These are phyloP conservation scores for Forsythia viridissima DNA, from an alignment of 257 asterid species.

Conservation along the genomic window DNA sequence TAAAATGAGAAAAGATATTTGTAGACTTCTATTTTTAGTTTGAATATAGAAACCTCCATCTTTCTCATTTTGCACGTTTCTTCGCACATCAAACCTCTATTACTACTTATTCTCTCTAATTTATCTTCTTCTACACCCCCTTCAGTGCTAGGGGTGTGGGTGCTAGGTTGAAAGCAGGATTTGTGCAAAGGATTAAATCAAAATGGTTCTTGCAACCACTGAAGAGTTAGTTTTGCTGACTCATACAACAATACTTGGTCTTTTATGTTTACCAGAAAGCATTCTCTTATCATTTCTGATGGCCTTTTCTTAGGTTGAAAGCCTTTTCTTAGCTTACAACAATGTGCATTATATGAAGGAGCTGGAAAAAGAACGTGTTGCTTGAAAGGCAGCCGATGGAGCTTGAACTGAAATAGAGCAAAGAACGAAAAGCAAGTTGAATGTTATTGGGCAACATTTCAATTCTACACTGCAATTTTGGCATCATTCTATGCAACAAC, in stretches of 20 bases:
- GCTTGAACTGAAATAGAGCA: too few species aligned
- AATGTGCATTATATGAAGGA: too few species aligned
- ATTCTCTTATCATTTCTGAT: too few species aligned
- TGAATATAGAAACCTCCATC: neutral
- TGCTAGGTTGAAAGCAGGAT: neutral
- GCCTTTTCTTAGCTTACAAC: too few species aligned
- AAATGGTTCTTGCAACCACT: neutral
- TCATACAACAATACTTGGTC: neutral
- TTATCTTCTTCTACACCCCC: neutral
- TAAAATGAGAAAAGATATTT: neutral
- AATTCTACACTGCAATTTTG: too few species aligned
- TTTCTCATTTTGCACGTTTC: conserved; percentile 5
- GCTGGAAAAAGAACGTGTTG: too few species aligned
- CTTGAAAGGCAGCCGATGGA: too few species aligned
- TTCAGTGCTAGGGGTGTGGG: neutral
- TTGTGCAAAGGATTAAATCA: neutral
- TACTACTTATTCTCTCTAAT: neutral
- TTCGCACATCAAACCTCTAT: neutral
- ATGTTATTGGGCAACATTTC: too few species aligned
- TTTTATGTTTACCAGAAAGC: neutral
- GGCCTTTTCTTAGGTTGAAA: too few species aligned
- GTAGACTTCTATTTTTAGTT: neutral
- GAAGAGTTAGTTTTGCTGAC: neutral
- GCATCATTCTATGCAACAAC: too few species aligned
- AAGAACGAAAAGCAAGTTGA: too few species aligned